Conservation (phyloP, 345 rosid genomes). For the Aegle marmelos region DNA sequence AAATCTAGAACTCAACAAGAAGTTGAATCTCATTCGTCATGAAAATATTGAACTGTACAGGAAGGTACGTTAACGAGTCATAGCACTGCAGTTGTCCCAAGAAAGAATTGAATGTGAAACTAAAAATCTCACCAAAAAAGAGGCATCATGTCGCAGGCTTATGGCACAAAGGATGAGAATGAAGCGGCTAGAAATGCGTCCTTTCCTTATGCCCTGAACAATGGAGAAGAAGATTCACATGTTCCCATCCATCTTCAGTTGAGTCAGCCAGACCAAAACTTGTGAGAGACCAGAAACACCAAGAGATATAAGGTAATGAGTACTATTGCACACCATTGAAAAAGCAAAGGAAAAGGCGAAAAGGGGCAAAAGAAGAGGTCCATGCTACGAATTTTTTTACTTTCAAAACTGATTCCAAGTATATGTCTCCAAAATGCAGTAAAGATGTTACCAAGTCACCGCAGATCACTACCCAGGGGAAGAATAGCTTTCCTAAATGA, state of each 20-base stretch:
- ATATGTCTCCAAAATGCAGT: conserved; percentile 10
- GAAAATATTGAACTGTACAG: conserved; percentile 37
- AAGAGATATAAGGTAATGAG: conserved; percentile 19
- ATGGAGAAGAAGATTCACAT: conserved; percentile 32
- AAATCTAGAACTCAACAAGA: conserved; percentile 37
- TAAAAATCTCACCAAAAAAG: neutral
- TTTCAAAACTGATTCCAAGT: neutral
- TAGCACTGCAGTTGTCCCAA: neutral
- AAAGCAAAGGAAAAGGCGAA: neutral
- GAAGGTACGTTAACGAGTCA: conserved; percentile 24
- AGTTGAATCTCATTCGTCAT: conserved; percentile 33
- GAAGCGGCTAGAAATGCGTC: conserved; percentile 27
- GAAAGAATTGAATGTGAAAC: neutral
- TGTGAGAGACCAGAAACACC: conserved; percentile 29
- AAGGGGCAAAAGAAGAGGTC: neutral
- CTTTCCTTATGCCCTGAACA: conserved; percentile 19
- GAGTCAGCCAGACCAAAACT: conserved; percentile 42
- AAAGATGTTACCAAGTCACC: neutral
- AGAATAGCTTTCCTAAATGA: neutral
- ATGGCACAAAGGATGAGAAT: conserved; percentile 27
- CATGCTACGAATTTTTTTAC: neutral
- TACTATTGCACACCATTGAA: neutral
- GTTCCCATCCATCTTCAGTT: conserved; percentile 47
- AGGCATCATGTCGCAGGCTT: conserved; percentile 39
- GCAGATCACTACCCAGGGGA: neutral